Evolutionary conservation across 2,329 filamentous ascomycete species (phyloP).

Genomic region (Trichoderma arundinaceum): DNA sequence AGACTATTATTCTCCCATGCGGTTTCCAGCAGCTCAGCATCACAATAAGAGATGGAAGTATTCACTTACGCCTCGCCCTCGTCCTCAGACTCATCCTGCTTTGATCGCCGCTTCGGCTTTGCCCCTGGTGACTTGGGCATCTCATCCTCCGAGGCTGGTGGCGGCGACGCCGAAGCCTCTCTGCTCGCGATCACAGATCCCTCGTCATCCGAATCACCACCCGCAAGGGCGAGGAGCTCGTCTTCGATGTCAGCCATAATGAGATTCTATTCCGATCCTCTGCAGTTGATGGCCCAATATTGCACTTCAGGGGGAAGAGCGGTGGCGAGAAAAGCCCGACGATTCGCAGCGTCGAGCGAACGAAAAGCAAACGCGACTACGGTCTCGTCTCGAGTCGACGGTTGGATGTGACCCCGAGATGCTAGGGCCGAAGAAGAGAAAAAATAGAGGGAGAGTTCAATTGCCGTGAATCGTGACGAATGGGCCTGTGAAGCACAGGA

Average conservation of each 20-base stretch:
- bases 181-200: slow-evolving; percentile 59
- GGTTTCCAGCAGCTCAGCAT: neutral
- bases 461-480: neutral
- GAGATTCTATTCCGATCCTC: slow-evolving; percentile 1
- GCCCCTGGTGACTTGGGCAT: slow-evolving; percentile 46
- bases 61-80: slow-evolving; percentile 60
- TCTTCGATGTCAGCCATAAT: slow-evolving; percentile 90
- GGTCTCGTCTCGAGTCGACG: neutral
- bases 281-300: neutral
- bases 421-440: too few relatives aligned
- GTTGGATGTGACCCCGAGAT: neutral
- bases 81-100: slow-evolving; percentile 60
- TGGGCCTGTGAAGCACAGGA: neutral
- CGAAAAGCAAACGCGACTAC: slow-evolving; percentile 21
- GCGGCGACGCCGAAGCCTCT: slow-evolving; percentile 60
- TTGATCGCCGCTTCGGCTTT: slow-evolving; percentile 56
- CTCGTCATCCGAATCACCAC: slow-evolving; percentile 72
- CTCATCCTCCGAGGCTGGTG: slow-evolving; percentile 41
- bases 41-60: slow-evolving; percentile 22
- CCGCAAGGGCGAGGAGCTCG: slow-evolving; percentile 90
- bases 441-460: neutral
- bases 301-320: slow-evolving; percentile 19
- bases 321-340: slow-evolving; percentile 22
- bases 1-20: slow-evolving; percentile 7
- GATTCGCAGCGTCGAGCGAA: neutral